phyloP scores from a whole-genome alignment of 139 green algal genomes.

The Limnomonas spitsbergensis region DNA sequence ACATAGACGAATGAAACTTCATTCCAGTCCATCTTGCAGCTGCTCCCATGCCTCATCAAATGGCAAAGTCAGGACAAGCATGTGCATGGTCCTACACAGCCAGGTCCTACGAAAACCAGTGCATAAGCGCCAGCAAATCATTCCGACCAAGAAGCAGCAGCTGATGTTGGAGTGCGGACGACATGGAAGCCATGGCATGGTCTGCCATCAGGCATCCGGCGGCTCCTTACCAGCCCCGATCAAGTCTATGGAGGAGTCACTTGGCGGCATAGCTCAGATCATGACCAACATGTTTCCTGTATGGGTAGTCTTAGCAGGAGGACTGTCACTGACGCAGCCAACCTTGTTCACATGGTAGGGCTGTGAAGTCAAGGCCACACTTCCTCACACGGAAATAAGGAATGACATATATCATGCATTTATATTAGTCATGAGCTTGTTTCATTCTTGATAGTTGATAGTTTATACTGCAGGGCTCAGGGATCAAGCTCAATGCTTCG shows the following conservation, averaged over 20 bases:
- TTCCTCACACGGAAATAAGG: neutral
- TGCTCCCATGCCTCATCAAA: no score
- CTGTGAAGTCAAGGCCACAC: neutral
- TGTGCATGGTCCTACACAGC: neutral
- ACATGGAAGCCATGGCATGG: neutral
- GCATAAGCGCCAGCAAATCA: neutral
- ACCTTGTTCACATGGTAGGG: conserved; percentile 50
- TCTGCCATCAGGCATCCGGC: neutral
- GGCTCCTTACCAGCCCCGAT: neutral
- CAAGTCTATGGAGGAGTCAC: neutral
- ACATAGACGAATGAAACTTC: no score
- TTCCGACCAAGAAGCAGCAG: neutral
- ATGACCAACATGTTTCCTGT: conserved; percentile 60
- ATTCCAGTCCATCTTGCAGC: no score
- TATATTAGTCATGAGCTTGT: conserved; percentile 16
- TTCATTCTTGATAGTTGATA: no score
- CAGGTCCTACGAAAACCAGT: neutral
- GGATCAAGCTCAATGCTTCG: no score
- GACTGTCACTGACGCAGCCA: conserved; percentile 44
- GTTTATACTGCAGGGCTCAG: no score
- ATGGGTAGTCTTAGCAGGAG: conserved; percentile 51
- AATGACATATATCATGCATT: neutral
- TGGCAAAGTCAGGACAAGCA: no score
- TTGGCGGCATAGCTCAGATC: conserved; percentile 1
- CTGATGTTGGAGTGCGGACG: neutral